Conservation (phyloP, 164 flowering plant genomes). For the Magnolia officinalis region DNA sequence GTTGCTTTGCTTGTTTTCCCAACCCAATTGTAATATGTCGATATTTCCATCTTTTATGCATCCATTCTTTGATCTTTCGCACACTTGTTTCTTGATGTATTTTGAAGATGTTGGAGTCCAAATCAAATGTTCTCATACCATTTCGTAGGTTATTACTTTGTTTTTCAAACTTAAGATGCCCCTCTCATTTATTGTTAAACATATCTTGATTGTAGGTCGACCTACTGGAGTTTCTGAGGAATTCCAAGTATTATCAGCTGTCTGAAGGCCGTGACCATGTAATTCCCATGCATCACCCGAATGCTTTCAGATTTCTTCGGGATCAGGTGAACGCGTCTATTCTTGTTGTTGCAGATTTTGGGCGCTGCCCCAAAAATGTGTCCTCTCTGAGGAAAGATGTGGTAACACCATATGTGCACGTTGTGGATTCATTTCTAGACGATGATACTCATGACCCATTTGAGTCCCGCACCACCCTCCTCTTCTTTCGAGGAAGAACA, state of each 20-base stretch:
- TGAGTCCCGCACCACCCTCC: conserved; percentile 68
- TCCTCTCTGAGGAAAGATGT: conserved; percentile 83
- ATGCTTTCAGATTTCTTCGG: conserved; percentile 88
- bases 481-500: conserved; percentile 87
- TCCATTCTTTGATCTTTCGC: too few species aligned
- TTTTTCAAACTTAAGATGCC: too few species aligned
- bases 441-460: conserved; percentile 69
- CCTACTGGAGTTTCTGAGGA: conserved; percentile 51
- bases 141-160: too few species aligned
- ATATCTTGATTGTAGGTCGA: conserved; percentile 49
- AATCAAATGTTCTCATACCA: too few species aligned
- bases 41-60: too few species aligned
- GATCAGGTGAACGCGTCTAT: conserved; percentile 80
- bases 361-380: conserved; percentile 60
- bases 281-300: conserved; percentile 95
- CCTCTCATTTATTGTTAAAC: too few species aligned
- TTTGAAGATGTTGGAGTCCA: too few species aligned
- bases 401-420: conserved; percentile 93
- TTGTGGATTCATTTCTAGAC: conserved; percentile 67
- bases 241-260: conserved; percentile 76
- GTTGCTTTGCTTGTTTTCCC: too few species aligned
- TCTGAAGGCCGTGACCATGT: conserved; percentile 92
- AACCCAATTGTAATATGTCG: too few species aligned
- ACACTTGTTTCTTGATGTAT: too few species aligned
- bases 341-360: conserved; percentile 92